These are phyloP conservation scores for Golubevia pallescens DNA, from an alignment of 1,284 basidiomycete species.

Conservation along the genomic window DNA sequence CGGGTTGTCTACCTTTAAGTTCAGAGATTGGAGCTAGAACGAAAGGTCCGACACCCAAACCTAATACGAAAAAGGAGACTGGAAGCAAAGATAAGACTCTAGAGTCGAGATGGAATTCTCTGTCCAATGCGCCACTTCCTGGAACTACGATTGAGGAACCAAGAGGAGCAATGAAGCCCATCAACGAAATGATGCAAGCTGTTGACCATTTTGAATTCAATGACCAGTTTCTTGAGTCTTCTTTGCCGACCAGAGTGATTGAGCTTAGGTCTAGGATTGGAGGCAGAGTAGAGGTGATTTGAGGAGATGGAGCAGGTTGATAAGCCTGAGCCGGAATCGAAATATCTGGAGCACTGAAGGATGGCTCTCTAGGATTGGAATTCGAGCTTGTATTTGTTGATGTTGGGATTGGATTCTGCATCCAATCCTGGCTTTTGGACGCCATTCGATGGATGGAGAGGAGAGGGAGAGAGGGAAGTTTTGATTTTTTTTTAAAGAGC, in stretches of 20 bases:
- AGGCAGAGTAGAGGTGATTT: neutral
- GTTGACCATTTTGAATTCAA: constrained; percentile 30
- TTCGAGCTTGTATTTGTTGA: too few species aligned
- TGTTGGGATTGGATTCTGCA: too few species aligned
- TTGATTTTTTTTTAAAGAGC: too few species aligned
- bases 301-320: neutral
- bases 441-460: too few species aligned
- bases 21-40: constrained; percentile 67
- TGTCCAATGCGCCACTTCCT: constrained; percentile 26
- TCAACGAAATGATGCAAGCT: constrained; percentile 43
- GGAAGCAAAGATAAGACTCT: constrained; percentile 33
- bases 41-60: constrained; percentile 65
- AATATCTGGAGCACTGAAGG: too few species aligned
- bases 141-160: constrained; percentile 49
- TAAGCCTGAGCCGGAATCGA: too few species aligned
- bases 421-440: too few species aligned
- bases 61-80: constrained; percentile 33
- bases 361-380: too few species aligned
- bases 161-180: constrained; percentile 54
- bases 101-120: constrained; percentile 21
- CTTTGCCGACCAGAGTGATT: constrained; percentile 1
- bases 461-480: too few species aligned
- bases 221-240: constrained; percentile 23
- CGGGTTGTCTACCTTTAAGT: constrained; percentile 66
- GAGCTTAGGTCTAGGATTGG: neutral